A percentile compares a stretch with the other conserved stretches of the same genome.
phyloP scores from a whole-genome alignment of 495 filamentous ascomycete species.

The Talaromyces stipitatus region DNA sequence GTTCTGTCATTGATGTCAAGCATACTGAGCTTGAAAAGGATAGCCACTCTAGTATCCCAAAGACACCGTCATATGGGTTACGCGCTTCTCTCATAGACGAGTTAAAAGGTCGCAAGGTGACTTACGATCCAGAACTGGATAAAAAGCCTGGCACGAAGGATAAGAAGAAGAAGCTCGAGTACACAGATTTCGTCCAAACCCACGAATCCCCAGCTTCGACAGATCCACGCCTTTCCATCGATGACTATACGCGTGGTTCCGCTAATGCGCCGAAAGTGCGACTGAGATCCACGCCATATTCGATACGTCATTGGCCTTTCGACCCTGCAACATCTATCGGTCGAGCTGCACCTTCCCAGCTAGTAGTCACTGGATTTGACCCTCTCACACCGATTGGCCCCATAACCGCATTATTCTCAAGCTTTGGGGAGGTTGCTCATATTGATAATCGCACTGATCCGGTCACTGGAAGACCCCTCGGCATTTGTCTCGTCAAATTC shows the following conservation, averaged over 20 bases:
- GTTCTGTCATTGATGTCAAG: background rate
- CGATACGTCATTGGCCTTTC: conserved; percentile 66
- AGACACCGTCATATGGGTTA: background rate
- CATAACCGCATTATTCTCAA: conserved; percentile 71
- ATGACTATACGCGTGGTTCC: conserved; percentile 47
- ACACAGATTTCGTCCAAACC: conserved; percentile 57
- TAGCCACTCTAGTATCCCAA: background rate
- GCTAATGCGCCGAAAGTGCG: conserved; percentile 64
- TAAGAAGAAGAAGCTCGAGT: conserved; percentile 63
- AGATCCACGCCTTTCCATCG: conserved; percentile 69
- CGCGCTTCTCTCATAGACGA: background rate
- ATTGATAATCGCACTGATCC: conserved; percentile 89
- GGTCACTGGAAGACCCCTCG: conserved; percentile 83
- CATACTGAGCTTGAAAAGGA: background rate
- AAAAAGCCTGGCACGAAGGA: conserved; percentile 50
- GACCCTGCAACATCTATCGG: conserved; percentile 76
- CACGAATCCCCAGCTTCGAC: conserved; percentile 60
- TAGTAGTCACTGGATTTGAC: conserved; percentile 91
- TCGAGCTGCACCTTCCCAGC: conserved; percentile 78
- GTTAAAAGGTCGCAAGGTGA: conserved; percentile 58
- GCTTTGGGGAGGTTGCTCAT: conserved; percentile 81
- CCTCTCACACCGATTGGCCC: conserved; percentile 73
- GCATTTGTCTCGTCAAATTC: conserved; percentile 86
- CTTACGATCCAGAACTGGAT: conserved; percentile 70
- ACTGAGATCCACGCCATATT: conserved; percentile 69